These are phyloP conservation scores for Penicillium odoratum DNA, from an alignment of 495 filamentous ascomycete genomes.

Conservation along the genomic window DNA sequence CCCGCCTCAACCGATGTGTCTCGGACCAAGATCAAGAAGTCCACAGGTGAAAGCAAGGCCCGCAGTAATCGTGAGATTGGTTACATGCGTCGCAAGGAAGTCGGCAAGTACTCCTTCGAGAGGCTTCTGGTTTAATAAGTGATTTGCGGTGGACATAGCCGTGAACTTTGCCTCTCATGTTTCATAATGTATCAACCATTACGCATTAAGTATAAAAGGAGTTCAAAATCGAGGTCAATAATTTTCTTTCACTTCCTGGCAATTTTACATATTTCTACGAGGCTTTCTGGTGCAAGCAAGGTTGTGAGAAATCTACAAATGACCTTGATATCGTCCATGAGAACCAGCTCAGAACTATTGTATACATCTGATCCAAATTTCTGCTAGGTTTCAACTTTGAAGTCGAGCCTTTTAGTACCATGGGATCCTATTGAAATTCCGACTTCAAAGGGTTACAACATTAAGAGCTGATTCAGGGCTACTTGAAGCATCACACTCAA, in stretches of 20 bases:
- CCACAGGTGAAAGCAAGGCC: constrained; percentile 57
- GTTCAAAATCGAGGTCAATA: constrained; percentile 16
- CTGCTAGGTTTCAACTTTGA: no score
- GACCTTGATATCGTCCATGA: no score
- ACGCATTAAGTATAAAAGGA: constrained; percentile 27
- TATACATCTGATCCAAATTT: no score
- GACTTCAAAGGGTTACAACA: no score
- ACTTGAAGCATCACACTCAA: no score
- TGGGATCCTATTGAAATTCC: no score
- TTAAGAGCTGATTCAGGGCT: no score
- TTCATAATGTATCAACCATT: constrained; percentile 25
- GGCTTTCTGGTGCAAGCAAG: background rate
- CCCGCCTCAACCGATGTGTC: constrained; percentile 60
- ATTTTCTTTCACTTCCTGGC: background rate
- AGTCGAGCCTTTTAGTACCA: no score
- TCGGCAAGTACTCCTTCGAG: constrained; percentile 76
- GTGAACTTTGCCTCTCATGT: constrained; percentile 15
- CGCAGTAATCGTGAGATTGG: constrained; percentile 70
- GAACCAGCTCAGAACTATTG: no score
- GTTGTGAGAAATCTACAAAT: background rate
- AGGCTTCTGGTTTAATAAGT: constrained; percentile 58
- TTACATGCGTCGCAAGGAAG: constrained; percentile 67
- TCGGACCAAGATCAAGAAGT: constrained; percentile 41
- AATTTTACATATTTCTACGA: background rate
- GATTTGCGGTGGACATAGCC: constrained; percentile 11